Base-by-base conservation (phyloP, 2,329 filamentous ascomycete species). In the Orbilia javanica region DNA sequence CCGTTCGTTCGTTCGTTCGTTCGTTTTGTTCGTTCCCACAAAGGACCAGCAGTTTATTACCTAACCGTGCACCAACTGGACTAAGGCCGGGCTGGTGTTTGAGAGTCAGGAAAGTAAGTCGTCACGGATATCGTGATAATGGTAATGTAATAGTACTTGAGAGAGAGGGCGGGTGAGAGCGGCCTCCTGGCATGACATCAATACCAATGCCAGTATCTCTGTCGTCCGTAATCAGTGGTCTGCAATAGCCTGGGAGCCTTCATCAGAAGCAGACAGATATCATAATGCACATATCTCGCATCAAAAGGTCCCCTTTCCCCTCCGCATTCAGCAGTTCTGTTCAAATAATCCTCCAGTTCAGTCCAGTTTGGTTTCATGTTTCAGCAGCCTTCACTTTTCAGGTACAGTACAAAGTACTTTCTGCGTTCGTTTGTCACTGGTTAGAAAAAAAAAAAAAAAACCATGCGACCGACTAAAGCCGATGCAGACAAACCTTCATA, bases 291-390 rank as follows among this genome's bases (percentile, higher is more conserved):
- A 39, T 68, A 60, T 57, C 64, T 67, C 64, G 64, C 64, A 67
- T 67, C 50, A 36, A 68, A 22, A 15, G 50, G 53, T 68, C 48
- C 27, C 65, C 53, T 53, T 63, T 70, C 46, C 27, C 48, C 36
- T 63, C 55, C 27, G 44, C 55, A 64, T 62, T 36, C 55, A 62
- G 36, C 52, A 31, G n/a, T 42, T 22, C 27, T 20, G 36, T 55
- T 13, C 64, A 67, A 31, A 39, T 13, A 53, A 27, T 68, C 42
- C 60, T 63, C 34, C 57, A 48, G 42, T 25, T 11, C 62, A 36
- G 68, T 62, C 46, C 57, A 36, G 29, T 50, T 44, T 29, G 36
- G 71, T 75, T 68, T 68, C 68, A 72, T 64, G 68, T 72, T 72
- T 72, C 63, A 53, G 55, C 31, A 70, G 67, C 53, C 46, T 66